These are phyloP conservation scores for Eleusine coracana DNA, from an alignment of 176 grass and related monocot genomes.

Conservation along the genomic window DNA sequence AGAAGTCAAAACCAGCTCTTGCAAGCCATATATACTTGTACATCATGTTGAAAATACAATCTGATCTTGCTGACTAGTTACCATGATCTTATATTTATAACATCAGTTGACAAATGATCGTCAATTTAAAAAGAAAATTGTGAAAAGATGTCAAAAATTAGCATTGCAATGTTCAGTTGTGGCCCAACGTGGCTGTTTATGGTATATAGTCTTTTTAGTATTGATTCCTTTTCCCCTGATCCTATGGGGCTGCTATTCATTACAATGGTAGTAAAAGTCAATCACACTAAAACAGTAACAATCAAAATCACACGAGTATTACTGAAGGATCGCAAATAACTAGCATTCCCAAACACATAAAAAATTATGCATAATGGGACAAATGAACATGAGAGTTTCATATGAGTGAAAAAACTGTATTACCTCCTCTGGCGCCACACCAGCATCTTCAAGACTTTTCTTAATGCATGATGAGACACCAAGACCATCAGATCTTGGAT, in stretches of 20 bases:
- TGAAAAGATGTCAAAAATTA: neutral
- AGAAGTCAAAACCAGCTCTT: slow-evolving; percentile 27
- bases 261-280: neutral
- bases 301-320: neutral
- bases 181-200: neutral
- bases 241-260: neutral
- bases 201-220: neutral
- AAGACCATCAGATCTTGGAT: slow-evolving; percentile 92
- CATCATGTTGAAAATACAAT: neutral
- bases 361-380: neutral
- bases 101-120: neutral
- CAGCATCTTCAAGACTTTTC: slow-evolving; percentile 88
- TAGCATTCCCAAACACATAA: neutral
- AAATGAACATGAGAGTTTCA: neutral
- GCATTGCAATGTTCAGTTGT: neutral
- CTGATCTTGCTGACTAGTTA: neutral
- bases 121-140: slow-evolving; percentile 2
- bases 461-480: slow-evolving; percentile 94
- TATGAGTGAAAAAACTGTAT: neutral
- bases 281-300: neutral
- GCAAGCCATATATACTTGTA: neutral
- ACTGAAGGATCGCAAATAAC: slow-evolving; percentile 10
- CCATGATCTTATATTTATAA: neutral
- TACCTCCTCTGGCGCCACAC: slow-evolving; percentile 96
- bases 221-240: neutral